These are phyloP conservation scores for Chara braunii DNA, from an alignment of 139 green algal species.

Conservation along the genomic window DNA sequence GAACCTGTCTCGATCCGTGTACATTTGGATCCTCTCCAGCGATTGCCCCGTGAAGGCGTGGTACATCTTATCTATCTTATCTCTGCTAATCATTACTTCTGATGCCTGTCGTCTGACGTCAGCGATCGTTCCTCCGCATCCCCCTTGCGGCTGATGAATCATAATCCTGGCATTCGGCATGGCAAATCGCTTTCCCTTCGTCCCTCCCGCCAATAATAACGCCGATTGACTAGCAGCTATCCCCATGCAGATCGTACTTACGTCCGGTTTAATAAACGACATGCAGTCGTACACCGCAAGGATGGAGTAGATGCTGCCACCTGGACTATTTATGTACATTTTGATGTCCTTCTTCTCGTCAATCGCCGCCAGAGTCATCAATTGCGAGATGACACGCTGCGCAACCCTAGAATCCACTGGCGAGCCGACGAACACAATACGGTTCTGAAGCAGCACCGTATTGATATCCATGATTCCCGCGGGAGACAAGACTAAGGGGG, in stretches of 20 bases:
- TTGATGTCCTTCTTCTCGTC: conserved; percentile 76
- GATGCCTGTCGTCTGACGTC: conserved; percentile 34
- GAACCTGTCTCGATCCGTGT: conserved; percentile 35
- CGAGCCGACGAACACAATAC: conserved; percentile 35
- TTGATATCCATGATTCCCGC: conserved; percentile 24
- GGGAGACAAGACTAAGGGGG: conserved; percentile 26
- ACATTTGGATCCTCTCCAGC: conserved; percentile 25
- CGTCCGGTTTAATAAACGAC: conserved; percentile 44
- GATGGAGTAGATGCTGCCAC: conserved; percentile 38
- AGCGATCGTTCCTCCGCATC: conserved; percentile 35
- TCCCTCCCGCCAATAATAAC: conserved; percentile 57
- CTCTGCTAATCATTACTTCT: conserved; percentile 23
- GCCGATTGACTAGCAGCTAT: conserved; percentile 23
- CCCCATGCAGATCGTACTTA: conserved; percentile 46
- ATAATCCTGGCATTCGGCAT: conserved; percentile 66
- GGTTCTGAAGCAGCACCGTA: conserved; percentile 30
- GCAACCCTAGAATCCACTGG: conserved; percentile 74
- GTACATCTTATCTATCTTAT: conserved; percentile 42
- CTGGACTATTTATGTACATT: conserved; percentile 89
- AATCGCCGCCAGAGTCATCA: conserved; percentile 80
- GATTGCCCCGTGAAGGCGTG: conserved; percentile 30
- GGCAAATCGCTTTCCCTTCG: conserved; percentile 77
- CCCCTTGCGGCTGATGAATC: conserved; percentile 82
- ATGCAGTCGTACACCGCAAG: conserved; percentile 42
- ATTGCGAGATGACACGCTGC: conserved; percentile 68